Conservation (phyloP, 306 rosid species). For the Malus orientalis region DNA sequence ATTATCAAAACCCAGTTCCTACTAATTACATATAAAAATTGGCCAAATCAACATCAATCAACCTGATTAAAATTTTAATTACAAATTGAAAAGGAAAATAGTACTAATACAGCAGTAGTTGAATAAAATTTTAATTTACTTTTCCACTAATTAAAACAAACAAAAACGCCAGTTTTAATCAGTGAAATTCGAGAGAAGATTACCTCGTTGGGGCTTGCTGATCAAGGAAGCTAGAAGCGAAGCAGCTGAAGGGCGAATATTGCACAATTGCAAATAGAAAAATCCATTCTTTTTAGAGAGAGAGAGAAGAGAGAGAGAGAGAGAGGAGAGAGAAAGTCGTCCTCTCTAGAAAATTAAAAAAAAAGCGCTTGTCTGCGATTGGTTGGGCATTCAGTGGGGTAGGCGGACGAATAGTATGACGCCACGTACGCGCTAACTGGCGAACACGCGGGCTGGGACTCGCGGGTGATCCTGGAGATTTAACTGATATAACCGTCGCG, state of each 20-base stretch:
- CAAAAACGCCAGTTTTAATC: neutral
- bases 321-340: neutral
- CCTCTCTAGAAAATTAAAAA: neutral
- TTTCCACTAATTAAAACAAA: neutral
- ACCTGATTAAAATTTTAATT: neutral
- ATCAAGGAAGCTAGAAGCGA: neutral
- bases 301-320: neutral
- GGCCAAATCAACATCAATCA: neutral
- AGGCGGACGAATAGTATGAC: neutral
- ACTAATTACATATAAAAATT: neutral
- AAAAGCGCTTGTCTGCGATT: neutral
- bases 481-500: neutral
- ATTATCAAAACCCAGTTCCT: neutral
- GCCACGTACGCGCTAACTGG: neutral
- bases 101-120: neutral
- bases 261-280: neutral
- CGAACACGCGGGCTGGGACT: neutral
- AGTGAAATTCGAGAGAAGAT: neutral
- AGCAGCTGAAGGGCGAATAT: neutral
- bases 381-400: neutral
- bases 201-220: constrained; percentile 1
- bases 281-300: neutral
- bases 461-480: neutral
- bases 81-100: too few relatives aligned
- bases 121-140: neutral